Evolutionary conservation across 495 filamentous ascomycete genomes (phyloP).

Genomic region (Penicillium cosmopolitanum): DNA sequence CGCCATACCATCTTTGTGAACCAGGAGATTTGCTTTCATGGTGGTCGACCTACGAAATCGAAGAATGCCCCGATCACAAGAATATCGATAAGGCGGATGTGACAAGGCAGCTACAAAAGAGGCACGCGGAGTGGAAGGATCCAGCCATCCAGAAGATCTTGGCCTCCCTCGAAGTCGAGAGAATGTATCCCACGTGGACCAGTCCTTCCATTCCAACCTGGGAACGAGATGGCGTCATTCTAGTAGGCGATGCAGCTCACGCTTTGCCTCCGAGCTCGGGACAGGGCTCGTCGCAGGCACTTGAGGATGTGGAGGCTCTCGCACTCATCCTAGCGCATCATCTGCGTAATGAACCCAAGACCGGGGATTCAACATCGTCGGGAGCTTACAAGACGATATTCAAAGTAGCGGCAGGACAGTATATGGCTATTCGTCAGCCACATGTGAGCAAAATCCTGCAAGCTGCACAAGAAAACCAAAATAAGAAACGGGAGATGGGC

Average conservation of each 20-base stretch:
- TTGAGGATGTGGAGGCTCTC: constrained; percentile 14
- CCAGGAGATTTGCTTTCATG: constrained; percentile 12
- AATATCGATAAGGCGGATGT: constrained; percentile 3
- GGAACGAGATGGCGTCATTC: constrained; percentile 13
- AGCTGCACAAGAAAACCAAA: constrained; percentile 7
- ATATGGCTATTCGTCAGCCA: constrained; percentile 6
- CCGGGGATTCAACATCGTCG: no score
- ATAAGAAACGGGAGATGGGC: constrained; percentile 12
- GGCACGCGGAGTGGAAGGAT: constrained; percentile 14
- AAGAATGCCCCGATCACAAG: constrained; percentile 14
- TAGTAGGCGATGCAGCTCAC: constrained; percentile 18
- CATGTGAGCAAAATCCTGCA: constrained; percentile 12
- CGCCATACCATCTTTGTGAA: neutral
- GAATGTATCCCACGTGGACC: constrained; percentile 15
- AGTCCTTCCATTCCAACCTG: constrained; percentile 12
- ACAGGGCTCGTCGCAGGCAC: constrained; percentile 13
- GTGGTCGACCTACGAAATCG: constrained; percentile 16
- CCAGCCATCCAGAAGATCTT: constrained; percentile 15
- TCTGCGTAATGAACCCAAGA: neutral
- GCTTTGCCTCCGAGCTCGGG: constrained; percentile 16
- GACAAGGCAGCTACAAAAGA: neutral
- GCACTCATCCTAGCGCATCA: constrained; percentile 8
- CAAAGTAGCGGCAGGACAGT: constrained; percentile 11
- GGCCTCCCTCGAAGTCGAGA: constrained; percentile 8
- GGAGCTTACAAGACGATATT: constrained; percentile 5